Evolutionary conservation across 495 filamentous ascomycete genomes (phyloP).

Genomic region (Gamarada debralockiae): DNA sequence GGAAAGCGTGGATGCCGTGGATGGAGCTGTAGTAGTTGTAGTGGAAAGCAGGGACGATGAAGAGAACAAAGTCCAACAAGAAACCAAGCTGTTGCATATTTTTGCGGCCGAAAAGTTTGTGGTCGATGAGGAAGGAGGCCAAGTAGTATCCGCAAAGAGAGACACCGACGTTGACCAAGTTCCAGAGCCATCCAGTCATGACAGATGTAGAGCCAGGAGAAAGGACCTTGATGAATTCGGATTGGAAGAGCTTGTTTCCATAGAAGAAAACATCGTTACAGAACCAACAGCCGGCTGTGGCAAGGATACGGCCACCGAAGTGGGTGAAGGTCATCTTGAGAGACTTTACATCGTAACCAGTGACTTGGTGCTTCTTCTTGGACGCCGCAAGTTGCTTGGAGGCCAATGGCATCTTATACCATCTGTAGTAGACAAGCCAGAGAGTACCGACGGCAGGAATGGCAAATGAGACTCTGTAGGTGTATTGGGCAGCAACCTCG

Average conservation of each 20-base stretch:
- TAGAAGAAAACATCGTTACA: conserved; percentile 96
- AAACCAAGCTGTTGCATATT: conserved; percentile 91
- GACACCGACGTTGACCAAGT: conserved; percentile 79
- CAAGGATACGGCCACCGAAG: conserved; percentile 81
- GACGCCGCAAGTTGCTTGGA: conserved; percentile 67
- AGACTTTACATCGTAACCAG: conserved; percentile 82
- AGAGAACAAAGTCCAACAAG: conserved; percentile 80
- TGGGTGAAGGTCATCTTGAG: conserved; percentile 68
- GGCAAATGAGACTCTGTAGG: conserved; percentile 80
- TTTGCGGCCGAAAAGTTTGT: conserved; percentile 80
- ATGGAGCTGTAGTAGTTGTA: conserved; percentile 69
- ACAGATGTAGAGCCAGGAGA: conserved; percentile 57
- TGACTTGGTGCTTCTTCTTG: conserved; percentile 82
- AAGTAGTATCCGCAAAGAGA: conserved; percentile 81
- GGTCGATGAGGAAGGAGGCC: conserved; percentile 24
- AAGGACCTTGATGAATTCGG: conserved; percentile 76
- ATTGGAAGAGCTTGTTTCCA: conserved; percentile 95
- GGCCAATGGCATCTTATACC: conserved; percentile 76
- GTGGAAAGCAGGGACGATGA: conserved; percentile 79
- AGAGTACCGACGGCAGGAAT: conserved; percentile 81
- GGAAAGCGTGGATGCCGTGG: conserved; percentile 70
- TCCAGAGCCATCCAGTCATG: conserved; percentile 86
- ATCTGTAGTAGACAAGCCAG: conserved; percentile 91
- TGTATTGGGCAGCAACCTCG: conserved; percentile 68
- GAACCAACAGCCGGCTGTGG: conserved; percentile 82